Conservation (phyloP, 441 rosid species). For the Euphorbia schlechtendalii region DNA sequence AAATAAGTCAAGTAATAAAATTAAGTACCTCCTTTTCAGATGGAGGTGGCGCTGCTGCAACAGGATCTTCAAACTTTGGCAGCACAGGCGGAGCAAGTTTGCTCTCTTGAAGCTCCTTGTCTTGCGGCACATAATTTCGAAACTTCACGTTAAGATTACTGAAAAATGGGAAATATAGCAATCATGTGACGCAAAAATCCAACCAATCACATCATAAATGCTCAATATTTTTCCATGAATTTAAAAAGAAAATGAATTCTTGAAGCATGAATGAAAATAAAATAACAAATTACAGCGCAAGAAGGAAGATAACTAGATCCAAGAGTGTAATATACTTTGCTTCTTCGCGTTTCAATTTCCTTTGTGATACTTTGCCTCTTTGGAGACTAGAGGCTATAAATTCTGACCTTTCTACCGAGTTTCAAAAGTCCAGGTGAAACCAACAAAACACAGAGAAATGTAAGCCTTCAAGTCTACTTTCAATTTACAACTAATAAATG, state of each 20-base stretch:
- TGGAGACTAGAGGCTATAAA: not conserved
- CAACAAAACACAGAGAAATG: not conserved
- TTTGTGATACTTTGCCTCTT: not conserved
- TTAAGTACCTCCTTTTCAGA: slow-evolving; percentile 59
- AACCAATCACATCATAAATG: not conserved
- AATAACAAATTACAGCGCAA: not conserved
- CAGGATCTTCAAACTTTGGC: slow-evolving; percentile 91
- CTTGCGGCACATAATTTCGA: slow-evolving; percentile 92
- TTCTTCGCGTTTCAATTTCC: not conserved
- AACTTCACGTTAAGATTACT: slow-evolving; percentile 55
- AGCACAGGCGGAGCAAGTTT: slow-evolving; percentile 81
- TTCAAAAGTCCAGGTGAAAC: not conserved
- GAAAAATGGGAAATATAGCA: not conserved
- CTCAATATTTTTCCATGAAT: not conserved
- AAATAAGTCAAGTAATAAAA: slow-evolving; percentile 10
- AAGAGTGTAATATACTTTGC: not conserved
- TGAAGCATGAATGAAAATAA: not conserved
- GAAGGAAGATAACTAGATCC: not conserved
- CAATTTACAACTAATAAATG: too few species aligned
- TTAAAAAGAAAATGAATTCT: too few species aligned
- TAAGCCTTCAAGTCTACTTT: too few species aligned
- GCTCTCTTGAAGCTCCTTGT: slow-evolving; percentile 79
- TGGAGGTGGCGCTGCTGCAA: slow-evolving; percentile 49
- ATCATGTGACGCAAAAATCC: not conserved
- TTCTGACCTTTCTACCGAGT: not conserved